Evolutionary conservation across 495 filamentous ascomycete species (phyloP).

Genomic region (Penicillium coffeae): DNA sequence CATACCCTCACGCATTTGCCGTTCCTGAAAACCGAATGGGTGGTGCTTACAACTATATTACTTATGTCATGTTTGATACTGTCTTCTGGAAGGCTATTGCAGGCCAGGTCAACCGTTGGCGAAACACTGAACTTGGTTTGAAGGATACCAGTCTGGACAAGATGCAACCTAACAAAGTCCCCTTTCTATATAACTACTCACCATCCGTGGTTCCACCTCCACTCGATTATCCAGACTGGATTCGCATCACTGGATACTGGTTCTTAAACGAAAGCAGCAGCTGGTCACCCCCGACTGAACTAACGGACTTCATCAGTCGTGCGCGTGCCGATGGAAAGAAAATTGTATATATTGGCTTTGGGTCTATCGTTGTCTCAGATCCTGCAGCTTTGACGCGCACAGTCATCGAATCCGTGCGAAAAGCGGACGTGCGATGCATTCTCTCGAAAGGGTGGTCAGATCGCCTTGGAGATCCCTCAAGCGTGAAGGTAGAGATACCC

Average conservation of each 20-base stretch:
- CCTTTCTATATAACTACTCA: slow-evolving; percentile 96
- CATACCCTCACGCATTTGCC: slow-evolving; percentile 97
- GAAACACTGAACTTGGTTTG: slow-evolving; percentile 72
- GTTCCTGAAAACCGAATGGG: slow-evolving; percentile 92
- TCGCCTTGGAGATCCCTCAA: slow-evolving; percentile 60
- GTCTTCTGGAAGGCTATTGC: slow-evolving; percentile 95
- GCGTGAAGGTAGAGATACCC: slow-evolving; percentile 59
- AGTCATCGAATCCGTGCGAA: slow-evolving; percentile 83
- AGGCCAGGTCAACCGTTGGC: slow-evolving; percentile 89
- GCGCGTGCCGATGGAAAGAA: slow-evolving; percentile 82
- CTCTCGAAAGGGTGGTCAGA: slow-evolving; percentile 99
- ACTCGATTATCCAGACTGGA: slow-evolving; percentile 96
- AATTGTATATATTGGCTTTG: slow-evolving; percentile 95
- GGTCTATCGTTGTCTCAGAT: slow-evolving; percentile 92
- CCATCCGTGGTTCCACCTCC: slow-evolving; percentile 88
- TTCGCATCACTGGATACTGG: slow-evolving; percentile 96
- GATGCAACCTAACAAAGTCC: slow-evolving; percentile 91
- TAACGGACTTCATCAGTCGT: slow-evolving; percentile 72
- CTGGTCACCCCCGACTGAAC: slow-evolving; percentile 72
- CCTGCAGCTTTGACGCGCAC: slow-evolving; percentile 81
- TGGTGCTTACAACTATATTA: slow-evolving; percentile 89
- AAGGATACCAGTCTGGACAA: slow-evolving; percentile 82
- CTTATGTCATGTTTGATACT: slow-evolving; percentile 95
- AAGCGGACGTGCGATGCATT: slow-evolving; percentile 92
- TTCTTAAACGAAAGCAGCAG: slow-evolving; percentile 80